Evolutionary conservation across 257 asterid genomes (phyloP).

Genomic region (Thymus quinquecostatus): DNA sequence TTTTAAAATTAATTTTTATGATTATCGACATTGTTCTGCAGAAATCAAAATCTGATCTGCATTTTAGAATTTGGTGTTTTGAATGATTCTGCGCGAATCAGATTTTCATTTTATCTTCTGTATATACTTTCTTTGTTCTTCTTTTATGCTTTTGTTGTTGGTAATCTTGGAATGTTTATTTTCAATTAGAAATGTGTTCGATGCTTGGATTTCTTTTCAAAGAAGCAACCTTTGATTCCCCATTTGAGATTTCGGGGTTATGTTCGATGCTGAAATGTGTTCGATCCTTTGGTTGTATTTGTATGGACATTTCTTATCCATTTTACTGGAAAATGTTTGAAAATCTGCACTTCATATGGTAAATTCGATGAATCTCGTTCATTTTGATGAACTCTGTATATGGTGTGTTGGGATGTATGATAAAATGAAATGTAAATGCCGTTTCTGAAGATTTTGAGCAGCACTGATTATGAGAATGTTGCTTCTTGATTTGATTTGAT

Average conservation of each 20-base stretch:
- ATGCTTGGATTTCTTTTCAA: not conserved
- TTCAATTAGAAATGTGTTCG: not conserved
- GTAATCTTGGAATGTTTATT: not conserved
- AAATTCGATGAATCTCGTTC: not conserved
- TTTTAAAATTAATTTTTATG: no score
- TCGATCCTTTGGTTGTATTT: no score
- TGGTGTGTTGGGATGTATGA: not conserved
- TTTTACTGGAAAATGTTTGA: not conserved
- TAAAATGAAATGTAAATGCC: not conserved
- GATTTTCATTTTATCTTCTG: not conserved
- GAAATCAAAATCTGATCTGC: not conserved
- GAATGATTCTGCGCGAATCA: not conserved
- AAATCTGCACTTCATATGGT: not conserved
- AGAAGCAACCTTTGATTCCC: not conserved
- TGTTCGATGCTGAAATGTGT: no score
- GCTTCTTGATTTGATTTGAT: not conserved
- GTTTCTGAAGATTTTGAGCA: not conserved
- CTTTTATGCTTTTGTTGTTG: not conserved
- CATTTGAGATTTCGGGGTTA: not conserved
- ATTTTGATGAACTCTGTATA: not conserved
- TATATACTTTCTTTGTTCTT: not conserved
- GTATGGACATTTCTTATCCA: not conserved
- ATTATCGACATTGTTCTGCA: not conserved
- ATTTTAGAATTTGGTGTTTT: conserved; percentile 10
- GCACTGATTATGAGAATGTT: not conserved